Evolutionary conservation across 257 asterid genomes (phyloP).

Genomic region (Cordia subcordata): DNA sequence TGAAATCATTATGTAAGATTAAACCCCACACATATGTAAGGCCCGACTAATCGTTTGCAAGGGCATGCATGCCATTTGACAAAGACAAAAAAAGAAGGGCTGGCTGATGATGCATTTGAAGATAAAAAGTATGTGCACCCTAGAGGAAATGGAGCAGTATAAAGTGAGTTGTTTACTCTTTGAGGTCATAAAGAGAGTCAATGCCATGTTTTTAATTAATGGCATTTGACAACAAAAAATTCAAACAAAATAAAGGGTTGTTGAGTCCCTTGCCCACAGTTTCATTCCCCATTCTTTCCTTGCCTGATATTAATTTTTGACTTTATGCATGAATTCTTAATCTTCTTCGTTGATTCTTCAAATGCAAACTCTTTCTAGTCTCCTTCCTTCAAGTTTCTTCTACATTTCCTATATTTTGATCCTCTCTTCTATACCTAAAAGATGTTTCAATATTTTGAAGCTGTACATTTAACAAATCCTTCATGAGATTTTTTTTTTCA

Average conservation of each 20-base stretch:
- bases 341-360: not conserved
- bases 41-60: too few species aligned
- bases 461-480: too few species aligned
- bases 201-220: constrained; percentile 6
- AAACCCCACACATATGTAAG: too few species aligned
- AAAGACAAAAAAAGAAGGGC: not conserved
- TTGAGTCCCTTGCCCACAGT: constrained; percentile 1
- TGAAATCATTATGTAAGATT: too few species aligned
- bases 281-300: not conserved
- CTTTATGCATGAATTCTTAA: not conserved
- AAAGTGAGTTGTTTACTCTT: not conserved
- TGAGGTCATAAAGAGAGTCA: constrained; percentile 4
- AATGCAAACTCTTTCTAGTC: not conserved
- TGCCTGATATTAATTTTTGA: not conserved
- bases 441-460: not conserved
- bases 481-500: not conserved
- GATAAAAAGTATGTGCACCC: not conserved
- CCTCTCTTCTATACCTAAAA: too few species aligned
- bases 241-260: constrained; percentile 8
- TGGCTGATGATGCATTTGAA: not conserved
- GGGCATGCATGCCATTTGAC: not conserved
- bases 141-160: not conserved
- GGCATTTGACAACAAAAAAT: constrained; percentile 7
- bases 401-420: too few species aligned
- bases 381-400: not conserved